Evolutionary conservation across 2,329 filamentous ascomycete species (phyloP).

Genomic region (Dothistroma pini): DNA sequence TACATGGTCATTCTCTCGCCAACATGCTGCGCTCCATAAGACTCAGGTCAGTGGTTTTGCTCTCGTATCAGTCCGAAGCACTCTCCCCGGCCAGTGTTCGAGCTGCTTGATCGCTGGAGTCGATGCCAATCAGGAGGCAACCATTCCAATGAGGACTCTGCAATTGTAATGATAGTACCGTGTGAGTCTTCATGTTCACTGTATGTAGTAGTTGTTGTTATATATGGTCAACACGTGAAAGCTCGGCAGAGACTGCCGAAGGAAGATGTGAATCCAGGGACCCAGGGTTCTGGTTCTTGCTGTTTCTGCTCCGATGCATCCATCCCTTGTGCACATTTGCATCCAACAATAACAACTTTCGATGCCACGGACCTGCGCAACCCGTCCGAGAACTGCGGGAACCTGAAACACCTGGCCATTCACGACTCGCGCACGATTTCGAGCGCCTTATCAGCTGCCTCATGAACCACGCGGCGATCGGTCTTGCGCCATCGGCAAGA

Average conservation of each 20-base stretch:
- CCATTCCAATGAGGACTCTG: no score
- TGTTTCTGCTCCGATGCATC: not conserved
- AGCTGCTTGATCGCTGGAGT: no score
- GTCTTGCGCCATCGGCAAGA: constrained; percentile 25
- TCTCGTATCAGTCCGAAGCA: no score
- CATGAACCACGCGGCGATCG: constrained; percentile 26
- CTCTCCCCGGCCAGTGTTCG: no score
- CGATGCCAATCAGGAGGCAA: no score
- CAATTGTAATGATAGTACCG: no score
- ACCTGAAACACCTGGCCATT: not conserved
- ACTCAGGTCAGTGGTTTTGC: no score
- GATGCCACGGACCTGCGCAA: not conserved
- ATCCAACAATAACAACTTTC: not conserved
- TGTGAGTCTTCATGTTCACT: no score
- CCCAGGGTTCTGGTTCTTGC: not conserved
- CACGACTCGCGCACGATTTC: constrained; percentile 5
- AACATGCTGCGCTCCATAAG: no score
- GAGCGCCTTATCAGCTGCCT: constrained; percentile 16
- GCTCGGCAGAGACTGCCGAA: not conserved
- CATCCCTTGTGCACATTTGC: not conserved
- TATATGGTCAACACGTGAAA: not conserved
- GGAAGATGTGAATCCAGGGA: not conserved
- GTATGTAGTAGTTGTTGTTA: no score
- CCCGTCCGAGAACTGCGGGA: not conserved
- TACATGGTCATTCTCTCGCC: no score